phyloP scores from a whole-genome alignment of 305 asterid species.

The Nicotiana rustica region DNA sequence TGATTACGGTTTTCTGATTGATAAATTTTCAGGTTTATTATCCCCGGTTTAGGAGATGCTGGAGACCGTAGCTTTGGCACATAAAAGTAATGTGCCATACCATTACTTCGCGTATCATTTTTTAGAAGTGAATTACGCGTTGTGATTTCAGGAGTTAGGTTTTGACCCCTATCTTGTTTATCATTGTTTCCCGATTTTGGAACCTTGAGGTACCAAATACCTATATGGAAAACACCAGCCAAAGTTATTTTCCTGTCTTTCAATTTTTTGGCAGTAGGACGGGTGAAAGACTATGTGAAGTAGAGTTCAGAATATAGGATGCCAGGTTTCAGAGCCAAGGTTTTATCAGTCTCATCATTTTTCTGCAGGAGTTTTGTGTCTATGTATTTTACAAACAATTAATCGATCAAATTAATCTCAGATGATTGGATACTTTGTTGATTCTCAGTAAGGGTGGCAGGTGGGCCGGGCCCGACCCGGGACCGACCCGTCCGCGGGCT shows the following conservation, averaged over 20 bases:
- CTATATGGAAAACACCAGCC: not conserved
- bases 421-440: not conserved
- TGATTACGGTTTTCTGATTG: slow-evolving; percentile 34
- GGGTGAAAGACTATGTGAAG: not conserved
- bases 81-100: slow-evolving; percentile 46
- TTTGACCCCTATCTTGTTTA: not conserved
- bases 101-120: not conserved
- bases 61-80: slow-evolving; percentile 98
- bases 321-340: not conserved
- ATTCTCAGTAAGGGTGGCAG: no score
- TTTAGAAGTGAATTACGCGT: slow-evolving; percentile 21
- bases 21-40: slow-evolving; percentile 71
- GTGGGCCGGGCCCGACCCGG: no score
- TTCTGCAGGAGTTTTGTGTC: not conserved
- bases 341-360: not conserved
- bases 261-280: not conserved
- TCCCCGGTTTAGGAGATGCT: slow-evolving; percentile 98
- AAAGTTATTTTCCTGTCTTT: not conserved
- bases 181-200: slow-evolving; percentile 29
- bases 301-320: not conserved
- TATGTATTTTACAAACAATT: not conserved
- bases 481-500: no score
- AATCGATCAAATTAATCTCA: not conserved
- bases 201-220: not conserved
- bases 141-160: not conserved